Base-by-base conservation (phyloP, 805 yeast genomes). In the Monosporozyma yasuniensis region DNA sequence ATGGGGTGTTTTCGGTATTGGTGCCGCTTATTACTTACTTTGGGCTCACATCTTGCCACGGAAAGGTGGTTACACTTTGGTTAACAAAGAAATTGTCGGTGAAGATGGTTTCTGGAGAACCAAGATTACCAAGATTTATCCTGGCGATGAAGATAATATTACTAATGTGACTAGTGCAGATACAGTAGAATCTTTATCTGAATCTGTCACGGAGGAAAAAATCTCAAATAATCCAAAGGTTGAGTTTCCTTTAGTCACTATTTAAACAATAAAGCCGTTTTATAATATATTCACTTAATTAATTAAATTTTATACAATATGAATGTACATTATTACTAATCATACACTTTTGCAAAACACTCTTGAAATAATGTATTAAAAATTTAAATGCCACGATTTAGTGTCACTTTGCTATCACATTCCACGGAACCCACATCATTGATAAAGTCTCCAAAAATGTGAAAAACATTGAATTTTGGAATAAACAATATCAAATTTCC, bases 51-150 rank as follows among this genome's bases (percentile, higher is more conserved):
- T 81, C 1, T 64, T 83, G 56, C 95, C 95, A 42, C 63, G 61
- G 58, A 48, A 68, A 22, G 78, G 80, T 34, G 73, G 75, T 7
- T 82, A 82, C 68, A 68, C 67, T 25, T 67, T 83, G 56, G 73
- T 68, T 12, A 70, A 72, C 12, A 73, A 73, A 54, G 83, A 81
- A 60, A 73, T 78, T 2, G 61, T 81, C 51, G 84, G 83, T 30
- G 77, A 68, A 18, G 88, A 83, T 62, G 87, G 87, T 0, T 83
- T 81, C 72, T 83, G 87, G 87, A 79, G 81, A 68, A 80, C 76
- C 53, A 72, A 76, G 60, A 72, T 82, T 58, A 69, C 56, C 42
- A 65, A 59, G 46, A 51, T 56, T 21, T 57, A 55, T 47, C 52
- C 52, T 6, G 53, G 47, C 25, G 45, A 44, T 32, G 35, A 32